phyloP scores from a whole-genome alignment of 495 filamentous ascomycete genomes.

The Penicillium malachiteum region DNA sequence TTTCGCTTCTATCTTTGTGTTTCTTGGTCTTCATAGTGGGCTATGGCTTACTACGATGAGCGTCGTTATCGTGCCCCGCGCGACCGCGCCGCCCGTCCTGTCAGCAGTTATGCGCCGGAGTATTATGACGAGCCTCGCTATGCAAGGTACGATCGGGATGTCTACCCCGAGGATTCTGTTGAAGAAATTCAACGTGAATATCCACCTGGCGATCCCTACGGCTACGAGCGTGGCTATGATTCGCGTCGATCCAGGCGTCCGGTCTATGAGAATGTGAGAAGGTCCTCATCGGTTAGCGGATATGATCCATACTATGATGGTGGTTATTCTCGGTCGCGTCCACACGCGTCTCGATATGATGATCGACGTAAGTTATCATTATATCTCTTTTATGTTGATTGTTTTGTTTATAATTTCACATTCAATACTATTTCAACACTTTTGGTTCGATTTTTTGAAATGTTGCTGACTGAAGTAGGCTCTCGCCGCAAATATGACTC shows the following conservation, averaged over 20 bases:
- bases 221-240: slow-evolving; percentile 52
- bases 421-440: too few species aligned
- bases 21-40: not conserved
- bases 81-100: slow-evolving; percentile 35
- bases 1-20: slow-evolving; percentile 3
- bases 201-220: slow-evolving; percentile 48
- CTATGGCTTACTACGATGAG: slow-evolving; percentile 46
- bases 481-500: slow-evolving; percentile 36
- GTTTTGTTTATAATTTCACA: not conserved
- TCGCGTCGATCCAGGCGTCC: slow-evolving; percentile 42
- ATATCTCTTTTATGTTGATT: not conserved
- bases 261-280: slow-evolving; percentile 31
- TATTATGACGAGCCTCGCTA: slow-evolving; percentile 30
- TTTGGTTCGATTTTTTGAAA: not conserved
- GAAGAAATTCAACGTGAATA: slow-evolving; percentile 70
- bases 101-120: slow-evolving; percentile 30
- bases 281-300: slow-evolving; percentile 46
- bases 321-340: slow-evolving; percentile 57
- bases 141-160: slow-evolving; percentile 33
- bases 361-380: slow-evolving; percentile 40
- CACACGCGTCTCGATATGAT: slow-evolving; percentile 52
- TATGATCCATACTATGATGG: slow-evolving; percentile 49
- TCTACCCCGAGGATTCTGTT: slow-evolving; percentile 61
- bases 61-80: slow-evolving; percentile 31
- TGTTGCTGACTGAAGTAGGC: too few species aligned